Base-by-base conservation (phyloP, 2,329 filamentous ascomycete species). In the Chrysosporium queenslandicum region DNA sequence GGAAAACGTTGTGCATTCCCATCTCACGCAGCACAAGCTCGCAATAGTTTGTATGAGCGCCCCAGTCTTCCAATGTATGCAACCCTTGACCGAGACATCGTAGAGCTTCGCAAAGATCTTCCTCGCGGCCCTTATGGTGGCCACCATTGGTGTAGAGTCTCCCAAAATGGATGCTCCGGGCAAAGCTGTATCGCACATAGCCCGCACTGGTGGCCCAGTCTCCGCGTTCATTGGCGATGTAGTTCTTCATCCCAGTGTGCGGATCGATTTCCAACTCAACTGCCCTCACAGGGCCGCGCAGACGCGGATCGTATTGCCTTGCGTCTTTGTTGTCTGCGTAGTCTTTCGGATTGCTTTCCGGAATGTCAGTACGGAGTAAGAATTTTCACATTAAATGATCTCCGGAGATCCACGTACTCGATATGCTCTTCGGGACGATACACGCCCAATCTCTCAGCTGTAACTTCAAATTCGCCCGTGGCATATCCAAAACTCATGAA, bases 201-300 rank as follows among this genome's bases (percentile, higher is more conserved):
- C 86, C 90, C 6, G 86, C 75, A 57, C 89, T 95, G 18, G 92
- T 98, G 1, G 90, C 87, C 86, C 90, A 96, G 37, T 80, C 78
- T 3, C 89, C 87, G 12, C 72, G 74, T 66, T 97, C 91, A 63
- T 96, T 97, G 55, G 91, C 83, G 59, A 98, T 97, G 68, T 98
- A 98, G 67, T 97, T 97, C 71, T 97, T 98, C 91, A 98, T 95
- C n/a, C 90, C 90, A 0, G 87, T 92, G 4, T 78, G 72, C 30
- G 72, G 71, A 62, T 92, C 87, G 53, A 92, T 79, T 55, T 86
- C 81, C 18, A 86, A 79, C 63, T 92, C 87, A 37, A 79, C 68
- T 3, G 78, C 77, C 55, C 80, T 73, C 7, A 97, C 82, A 0
- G 90, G 90, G 0, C 83, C 86, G 47, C 92, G 84, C 6, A 97